Evolutionary conservation across 805 yeast species (phyloP).

Genomic region (Metschnikowia baotianmanensis): DNA sequence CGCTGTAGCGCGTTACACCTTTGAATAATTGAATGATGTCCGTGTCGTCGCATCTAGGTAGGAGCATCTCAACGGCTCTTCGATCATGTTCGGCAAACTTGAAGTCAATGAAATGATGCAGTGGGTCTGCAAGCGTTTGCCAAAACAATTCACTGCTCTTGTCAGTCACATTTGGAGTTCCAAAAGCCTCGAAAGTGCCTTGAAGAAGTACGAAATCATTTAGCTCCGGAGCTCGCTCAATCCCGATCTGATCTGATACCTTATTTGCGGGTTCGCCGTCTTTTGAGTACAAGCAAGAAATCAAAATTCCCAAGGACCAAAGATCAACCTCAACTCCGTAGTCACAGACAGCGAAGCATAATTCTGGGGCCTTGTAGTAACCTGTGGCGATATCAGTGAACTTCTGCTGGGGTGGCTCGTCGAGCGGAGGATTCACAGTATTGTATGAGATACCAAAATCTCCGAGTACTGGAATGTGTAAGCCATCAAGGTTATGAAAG

Average conservation of each 20-base stretch:
- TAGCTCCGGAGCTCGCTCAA: conserved; percentile 19
- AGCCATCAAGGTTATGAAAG: conserved; percentile 20
- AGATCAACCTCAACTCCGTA: conserved; percentile 61
- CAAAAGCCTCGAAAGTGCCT: conserved; percentile 54
- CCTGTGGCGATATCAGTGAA: conserved; percentile 65
- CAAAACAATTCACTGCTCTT: conserved; percentile 25
- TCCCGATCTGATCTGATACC: conserved; percentile 35
- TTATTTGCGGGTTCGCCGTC: conserved; percentile 31
- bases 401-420: conserved; percentile 43
- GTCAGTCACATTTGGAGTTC: conserved; percentile 50
- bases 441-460: conserved; percentile 63
- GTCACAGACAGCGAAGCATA: conserved; percentile 55
- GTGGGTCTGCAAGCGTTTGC: conserved; percentile 34
- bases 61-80: conserved; percentile 20
- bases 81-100: conserved; percentile 18
- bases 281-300: conserved; percentile 48
- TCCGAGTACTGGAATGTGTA: conserved; percentile 39
- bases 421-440: conserved; percentile 14
- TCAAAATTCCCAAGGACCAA: conserved; percentile 68
- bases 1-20: conserved; percentile 13
- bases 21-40: conserved; percentile 10
- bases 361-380: conserved; percentile 71
- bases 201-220: conserved; percentile 62
- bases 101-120: conserved; percentile 31
- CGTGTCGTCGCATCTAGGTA: conserved; percentile 34